These are phyloP conservation scores for Talaromyces nanjingensis DNA, from an alignment of 495 filamentous ascomycete species.

Conservation along the genomic window DNA sequence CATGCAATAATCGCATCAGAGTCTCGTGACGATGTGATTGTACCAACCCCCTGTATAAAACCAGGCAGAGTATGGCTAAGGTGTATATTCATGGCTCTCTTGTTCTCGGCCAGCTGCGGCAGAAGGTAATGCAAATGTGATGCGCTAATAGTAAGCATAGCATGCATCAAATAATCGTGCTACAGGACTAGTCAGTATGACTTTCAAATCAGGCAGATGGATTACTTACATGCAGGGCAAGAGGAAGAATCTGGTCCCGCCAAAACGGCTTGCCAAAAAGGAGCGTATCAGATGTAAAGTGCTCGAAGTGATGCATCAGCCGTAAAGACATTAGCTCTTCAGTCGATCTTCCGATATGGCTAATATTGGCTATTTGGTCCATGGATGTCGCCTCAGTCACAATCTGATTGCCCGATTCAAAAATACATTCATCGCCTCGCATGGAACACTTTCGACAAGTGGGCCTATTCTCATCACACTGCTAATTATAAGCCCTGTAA, in stretches of 20 bases:
- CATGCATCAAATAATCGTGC: conserved; percentile 6
- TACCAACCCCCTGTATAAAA: background rate
- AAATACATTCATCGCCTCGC: background rate
- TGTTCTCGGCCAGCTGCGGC: background rate
- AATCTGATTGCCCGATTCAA: no score
- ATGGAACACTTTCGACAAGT: background rate
- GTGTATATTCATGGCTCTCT: background rate
- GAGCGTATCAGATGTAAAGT: conserved; percentile 1
- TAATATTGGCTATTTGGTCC: background rate
- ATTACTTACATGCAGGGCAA: conserved; percentile 2
- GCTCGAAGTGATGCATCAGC: conserved; percentile 5
- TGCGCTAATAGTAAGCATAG: background rate
- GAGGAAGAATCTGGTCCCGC: conserved; percentile 4
- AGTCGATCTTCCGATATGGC: background rate
- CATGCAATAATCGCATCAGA: conserved; percentile 1
- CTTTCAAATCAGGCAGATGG: background rate
- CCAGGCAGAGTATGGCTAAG: background rate
- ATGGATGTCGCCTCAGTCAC: no score
- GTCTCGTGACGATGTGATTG: background rate
- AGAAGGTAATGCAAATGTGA: background rate
- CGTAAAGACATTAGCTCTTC: background rate
- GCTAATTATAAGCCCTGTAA: background rate
- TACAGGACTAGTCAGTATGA: background rate
- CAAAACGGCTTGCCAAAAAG: background rate
- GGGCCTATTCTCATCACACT: conserved; percentile 1